Evolutionary conservation across 2,329 filamentous ascomycete species (phyloP).

Genomic region (Alternaria longipes): DNA sequence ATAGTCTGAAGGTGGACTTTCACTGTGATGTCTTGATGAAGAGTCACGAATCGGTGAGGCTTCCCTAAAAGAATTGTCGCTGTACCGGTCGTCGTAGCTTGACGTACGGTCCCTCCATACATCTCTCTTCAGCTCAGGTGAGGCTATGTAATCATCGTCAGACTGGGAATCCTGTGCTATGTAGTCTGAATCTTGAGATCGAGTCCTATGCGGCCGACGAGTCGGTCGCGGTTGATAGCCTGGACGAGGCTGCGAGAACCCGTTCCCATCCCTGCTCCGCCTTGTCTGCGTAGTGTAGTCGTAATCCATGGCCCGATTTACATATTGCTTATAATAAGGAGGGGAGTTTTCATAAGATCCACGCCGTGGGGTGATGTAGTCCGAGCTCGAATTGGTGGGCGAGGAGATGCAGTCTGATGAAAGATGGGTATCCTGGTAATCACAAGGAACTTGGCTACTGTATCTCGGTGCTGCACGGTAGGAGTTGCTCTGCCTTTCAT

Average conservation of each 20-base stretch:
- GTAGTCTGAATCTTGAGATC: constrained; percentile 9
- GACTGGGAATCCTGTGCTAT: constrained; percentile 7
- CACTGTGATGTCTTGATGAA: neutral
- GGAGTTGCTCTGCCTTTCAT: constrained; percentile 4
- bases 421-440: constrained; percentile 6
- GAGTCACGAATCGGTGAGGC: constrained; percentile 1
- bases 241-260: neutral
- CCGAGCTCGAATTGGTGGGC: constrained; percentile 7
- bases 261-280: constrained; percentile 1
- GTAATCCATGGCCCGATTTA: constrained; percentile 2
- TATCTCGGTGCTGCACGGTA: neutral
- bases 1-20: neutral
- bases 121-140: constrained; percentile 2
- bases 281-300: constrained; percentile 6
- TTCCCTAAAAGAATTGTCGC: neutral
- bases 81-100: constrained; percentile 4
- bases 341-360: neutral
- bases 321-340: neutral
- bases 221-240: neutral
- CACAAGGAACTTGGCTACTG: neutral
- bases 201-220: neutral
- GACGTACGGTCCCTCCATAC: neutral
- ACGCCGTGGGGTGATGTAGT: constrained; percentile 12
- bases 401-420: constrained; percentile 16
- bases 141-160: constrained; percentile 15